Evolutionary conservation across 1,139 yeast species (phyloP).

Genomic region (Hyphopichia wangnamkhiaoensis): DNA sequence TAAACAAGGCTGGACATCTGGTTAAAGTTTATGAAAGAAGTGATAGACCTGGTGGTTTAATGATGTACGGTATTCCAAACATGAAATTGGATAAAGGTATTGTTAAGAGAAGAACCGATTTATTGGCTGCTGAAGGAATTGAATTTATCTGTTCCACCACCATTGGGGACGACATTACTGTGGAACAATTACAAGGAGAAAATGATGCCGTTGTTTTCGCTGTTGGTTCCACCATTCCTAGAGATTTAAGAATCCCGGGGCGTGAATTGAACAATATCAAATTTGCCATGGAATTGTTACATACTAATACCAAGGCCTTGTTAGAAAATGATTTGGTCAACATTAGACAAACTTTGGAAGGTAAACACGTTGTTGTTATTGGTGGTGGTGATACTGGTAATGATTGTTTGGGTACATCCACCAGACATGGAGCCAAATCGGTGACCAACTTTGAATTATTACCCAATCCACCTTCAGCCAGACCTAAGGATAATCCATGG

Average conservation of each 20-base stretch:
- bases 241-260: slow-evolving; percentile 93
- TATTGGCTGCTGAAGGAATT: slow-evolving; percentile 89
- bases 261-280: slow-evolving; percentile 87
- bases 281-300: slow-evolving; percentile 92
- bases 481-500: slow-evolving; percentile 98
- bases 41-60: slow-evolving; percentile 93
- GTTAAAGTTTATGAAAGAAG: slow-evolving; percentile 93
- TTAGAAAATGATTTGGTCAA: slow-evolving; percentile 80
- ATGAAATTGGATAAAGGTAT: slow-evolving; percentile 95
- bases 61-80: slow-evolving; percentile 99
- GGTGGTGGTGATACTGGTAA: slow-evolving; percentile 99
- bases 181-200: slow-evolving; percentile 62
- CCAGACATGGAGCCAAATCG: slow-evolving; percentile 96
- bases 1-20: slow-evolving; percentile 91
- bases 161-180: slow-evolving; percentile 78
- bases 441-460: slow-evolving; percentile 92
- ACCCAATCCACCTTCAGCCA: slow-evolving; percentile 84
- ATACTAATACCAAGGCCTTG: slow-evolving; percentile 86
- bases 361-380: slow-evolving; percentile 91
- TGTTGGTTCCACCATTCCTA: slow-evolving; percentile 96
- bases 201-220: slow-evolving; percentile 88
- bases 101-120: slow-evolving; percentile 90
- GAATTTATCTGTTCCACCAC: slow-evolving; percentile 74
- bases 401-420: slow-evolving; percentile 97
- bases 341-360: slow-evolving; percentile 69